Evolutionary conservation across 768 basidiomycete genomes (phyloP), one percentile per base, ranked within the genome.

Genomic region (Saitozyma podzolica): DNA sequence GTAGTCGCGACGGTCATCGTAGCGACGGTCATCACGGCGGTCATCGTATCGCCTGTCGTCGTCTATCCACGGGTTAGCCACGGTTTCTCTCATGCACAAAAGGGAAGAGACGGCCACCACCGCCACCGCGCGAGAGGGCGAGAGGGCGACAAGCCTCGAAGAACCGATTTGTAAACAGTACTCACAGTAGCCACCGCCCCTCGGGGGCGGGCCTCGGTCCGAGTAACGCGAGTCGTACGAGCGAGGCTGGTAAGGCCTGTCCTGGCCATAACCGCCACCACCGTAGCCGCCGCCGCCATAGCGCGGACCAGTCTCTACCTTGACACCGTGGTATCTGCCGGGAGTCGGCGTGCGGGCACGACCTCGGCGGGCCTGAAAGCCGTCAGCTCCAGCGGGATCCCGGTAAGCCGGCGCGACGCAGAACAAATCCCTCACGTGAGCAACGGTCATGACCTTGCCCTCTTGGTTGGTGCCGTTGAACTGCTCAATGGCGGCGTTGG

Each of bases 141-240:
- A 29, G 2, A 29, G 50, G 29, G 29, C 29, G 29, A 5, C 29
- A 29, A 5, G 29, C 29, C 29, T 29, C 5, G 29, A 29, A 29
- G 29, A 29, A 29, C 29, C 29, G 29, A 29, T 29, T 29, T 29
- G 29, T 29, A 29, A 2, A 29, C 29, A 29, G 7, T 5, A 29
- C 29, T 29, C 29, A 29, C 29, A 50, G 4, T 37, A 14, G 45
- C 40, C 20, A 50, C 43, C 82, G 81, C n/a, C 86, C 78, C 72
- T 45, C 75, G 65, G 84, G 69, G 72, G 29, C 65, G 71, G 66
- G 73, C 86, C 69, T 84, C 82, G 61, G 47, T 88, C 87, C 55
- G 85, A 82, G 81, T 94, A 94, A 68, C 91, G 89, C 67, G 87
- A 87, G 80, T 94, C 91, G 78, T 93, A 92, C 0, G 92, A 91